Evolutionary conservation across 495 filamentous ascomycete genomes (phyloP).

Genomic region (Penicillium lagena): DNA sequence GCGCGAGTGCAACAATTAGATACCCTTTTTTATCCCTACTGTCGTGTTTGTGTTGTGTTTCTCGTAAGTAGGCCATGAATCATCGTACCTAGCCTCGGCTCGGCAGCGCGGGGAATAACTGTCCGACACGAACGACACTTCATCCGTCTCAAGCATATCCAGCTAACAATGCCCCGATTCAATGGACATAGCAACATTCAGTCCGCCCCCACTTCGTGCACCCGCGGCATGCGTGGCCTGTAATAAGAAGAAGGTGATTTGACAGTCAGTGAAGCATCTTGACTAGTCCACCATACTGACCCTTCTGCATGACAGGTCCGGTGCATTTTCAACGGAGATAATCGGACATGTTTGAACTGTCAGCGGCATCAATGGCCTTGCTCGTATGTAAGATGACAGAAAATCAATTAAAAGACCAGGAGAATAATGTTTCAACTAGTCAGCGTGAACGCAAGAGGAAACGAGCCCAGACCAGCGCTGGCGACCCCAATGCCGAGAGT

Average conservation of each 20-base stretch:
- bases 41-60: too few relatives aligned
- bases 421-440: conserved; percentile 1
- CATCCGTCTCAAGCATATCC: too few relatives aligned
- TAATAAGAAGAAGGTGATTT: conserved; percentile 18
- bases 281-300: background rate
- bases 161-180: too few relatives aligned
- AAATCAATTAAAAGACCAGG: too few relatives aligned
- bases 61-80: too few relatives aligned
- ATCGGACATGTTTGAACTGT: conserved; percentile 13
- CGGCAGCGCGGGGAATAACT: too few relatives aligned
- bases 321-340: conserved; percentile 10
- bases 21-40: too few relatives aligned
- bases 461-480: background rate
- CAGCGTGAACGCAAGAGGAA: conserved; percentile 16
- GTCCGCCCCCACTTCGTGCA: conserved; percentile 13
- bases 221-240: conserved; percentile 17
- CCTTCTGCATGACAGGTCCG: conserved; percentile 6
- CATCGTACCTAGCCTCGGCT: too few relatives aligned
- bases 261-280: background rate
- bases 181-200: background rate
- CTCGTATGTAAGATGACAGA: conserved; percentile 6
- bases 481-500: background rate
- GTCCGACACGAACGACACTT: too few relatives aligned
- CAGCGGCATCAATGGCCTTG: conserved; percentile 19
- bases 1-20: too few relatives aligned